phyloP scores from a whole-genome alignment of 2,329 filamentous ascomycete species.

The Fusarium sacchari region DNA sequence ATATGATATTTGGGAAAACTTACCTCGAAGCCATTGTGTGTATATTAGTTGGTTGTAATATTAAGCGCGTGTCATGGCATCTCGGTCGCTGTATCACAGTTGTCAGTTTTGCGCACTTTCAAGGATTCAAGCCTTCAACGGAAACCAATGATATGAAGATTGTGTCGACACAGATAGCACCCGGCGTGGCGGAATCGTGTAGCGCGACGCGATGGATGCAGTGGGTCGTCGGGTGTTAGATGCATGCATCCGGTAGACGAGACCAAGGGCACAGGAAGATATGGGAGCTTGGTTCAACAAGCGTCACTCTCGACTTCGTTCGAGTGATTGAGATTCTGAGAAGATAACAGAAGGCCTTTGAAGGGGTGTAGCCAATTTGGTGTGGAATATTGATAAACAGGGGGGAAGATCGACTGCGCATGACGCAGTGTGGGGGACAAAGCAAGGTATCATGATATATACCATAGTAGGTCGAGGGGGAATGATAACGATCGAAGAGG shows the following conservation, averaged over 20 bases:
- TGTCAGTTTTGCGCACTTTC: conserved; percentile 24
- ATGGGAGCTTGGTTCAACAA: conserved; percentile 18
- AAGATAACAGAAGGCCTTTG: not conserved
- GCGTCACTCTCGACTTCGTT: conserved; percentile 15
- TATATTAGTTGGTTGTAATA: conserved; percentile 45
- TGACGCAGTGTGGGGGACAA: conserved; percentile 35
- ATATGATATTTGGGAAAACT: conserved; percentile 30
- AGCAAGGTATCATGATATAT: conserved; percentile 27
- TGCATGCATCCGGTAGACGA: conserved; percentile 41
- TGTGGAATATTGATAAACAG: conserved; percentile 1
- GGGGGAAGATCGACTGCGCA: conserved; percentile 19
- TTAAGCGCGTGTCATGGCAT: conserved; percentile 45
- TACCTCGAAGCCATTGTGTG: conserved; percentile 68
- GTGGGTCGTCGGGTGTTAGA: conserved; percentile 41
- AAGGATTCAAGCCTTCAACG: conserved; percentile 3
- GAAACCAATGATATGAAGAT: conserved; percentile 12
- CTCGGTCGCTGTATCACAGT: conserved; percentile 29
- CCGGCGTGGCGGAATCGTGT: conserved; percentile 42
- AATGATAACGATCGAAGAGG: conserved; percentile 1
- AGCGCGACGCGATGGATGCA: conserved; percentile 42
- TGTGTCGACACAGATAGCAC: conserved; percentile 30
- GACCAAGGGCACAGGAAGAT: not conserved
- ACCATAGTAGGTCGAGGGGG: not conserved
- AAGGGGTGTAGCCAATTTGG: conserved; percentile 16
- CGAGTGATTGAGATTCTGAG: not conserved